Evolutionary conservation across 2,329 filamentous ascomycete species (phyloP).

Genomic region (Biscogniauxia sp.): DNA sequence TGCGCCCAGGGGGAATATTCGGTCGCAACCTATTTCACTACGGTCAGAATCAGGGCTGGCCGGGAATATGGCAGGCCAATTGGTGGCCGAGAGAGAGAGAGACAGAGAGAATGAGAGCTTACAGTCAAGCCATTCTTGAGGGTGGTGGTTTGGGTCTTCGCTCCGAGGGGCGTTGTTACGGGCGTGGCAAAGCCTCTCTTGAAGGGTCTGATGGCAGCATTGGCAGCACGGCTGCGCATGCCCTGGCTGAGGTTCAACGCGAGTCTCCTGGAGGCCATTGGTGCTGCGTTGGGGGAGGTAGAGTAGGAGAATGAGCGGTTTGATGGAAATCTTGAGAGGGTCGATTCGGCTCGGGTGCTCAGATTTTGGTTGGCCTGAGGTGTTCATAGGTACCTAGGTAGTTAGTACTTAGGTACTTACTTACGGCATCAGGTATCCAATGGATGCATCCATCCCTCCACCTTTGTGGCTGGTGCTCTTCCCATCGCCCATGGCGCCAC

Average conservation of each 20-base stretch:
- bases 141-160: constrained; percentile 93
- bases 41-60: constrained; percentile 14
- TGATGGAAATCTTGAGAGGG: constrained; percentile 40
- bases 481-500: not conserved
- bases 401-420: too few species aligned
- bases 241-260: constrained; percentile 90
- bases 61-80: constrained; percentile 21
- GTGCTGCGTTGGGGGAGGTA: constrained; percentile 43
- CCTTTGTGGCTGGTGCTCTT: not conserved
- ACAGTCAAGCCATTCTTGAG: constrained; percentile 97
- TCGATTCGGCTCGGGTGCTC: constrained; percentile 28
- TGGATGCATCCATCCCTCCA: not conserved
- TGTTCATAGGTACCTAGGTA: constrained; percentile 5
- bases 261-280: constrained; percentile 95
- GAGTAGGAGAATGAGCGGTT: constrained; percentile 52
- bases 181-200: constrained; percentile 89
- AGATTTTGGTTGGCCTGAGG: constrained; percentile 33
- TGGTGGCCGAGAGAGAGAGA: constrained; percentile 15
- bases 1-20: constrained; percentile 98
- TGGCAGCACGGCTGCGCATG: constrained; percentile 81
- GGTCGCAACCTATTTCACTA: constrained; percentile 74
- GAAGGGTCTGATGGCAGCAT: constrained; percentile 74
- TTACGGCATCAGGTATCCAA: not conserved
- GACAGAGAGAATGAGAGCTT: constrained; percentile 30
- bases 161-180: constrained; percentile 57